Conservation (phyloP, 352 stramenopile genomes). For the Thalassiosira livingstoniorum region DNA sequence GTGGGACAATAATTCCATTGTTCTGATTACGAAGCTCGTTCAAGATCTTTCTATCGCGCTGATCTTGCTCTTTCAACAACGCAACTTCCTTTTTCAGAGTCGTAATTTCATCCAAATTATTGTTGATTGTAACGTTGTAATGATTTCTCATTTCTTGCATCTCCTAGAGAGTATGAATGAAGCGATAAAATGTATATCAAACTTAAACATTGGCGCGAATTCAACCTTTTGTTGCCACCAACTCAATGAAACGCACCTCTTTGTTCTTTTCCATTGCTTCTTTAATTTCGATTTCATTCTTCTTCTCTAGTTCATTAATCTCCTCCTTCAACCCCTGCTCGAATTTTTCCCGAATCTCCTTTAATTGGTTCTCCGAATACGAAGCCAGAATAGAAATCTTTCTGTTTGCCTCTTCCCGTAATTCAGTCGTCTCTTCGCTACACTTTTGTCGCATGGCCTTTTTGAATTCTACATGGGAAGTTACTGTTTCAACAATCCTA, state of each 20-base stretch:
- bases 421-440: constrained; percentile 28
- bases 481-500: constrained; percentile 33
- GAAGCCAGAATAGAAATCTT: constrained; percentile 33
- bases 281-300: constrained; percentile 42
- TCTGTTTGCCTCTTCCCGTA: constrained; percentile 44
- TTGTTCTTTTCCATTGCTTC: constrained; percentile 44
- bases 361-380: constrained; percentile 45
- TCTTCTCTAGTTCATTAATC: constrained; percentile 30
- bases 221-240: too few species aligned
- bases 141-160: constrained; percentile 43
- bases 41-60: constrained; percentile 93
- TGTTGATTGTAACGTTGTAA: constrained; percentile 44
- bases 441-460: constrained; percentile 25
- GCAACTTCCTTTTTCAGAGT: constrained; percentile 93
- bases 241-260: constrained; percentile 9
- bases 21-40: constrained; percentile 95
- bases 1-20: constrained; percentile 93
- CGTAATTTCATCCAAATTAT: constrained; percentile 61
- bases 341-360: constrained; percentile 23
- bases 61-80: constrained; percentile 95
- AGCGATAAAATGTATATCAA: too few species aligned
- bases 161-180: too few species aligned
- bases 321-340: constrained; percentile 44
- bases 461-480: constrained; percentile 36
- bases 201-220: too few species aligned